Evolutionary conservation across 2,329 filamentous ascomycete genomes (phyloP), one percentile per base, ranked within the genome.

Genomic region (Plectosphaerella cucumerina): DNA sequence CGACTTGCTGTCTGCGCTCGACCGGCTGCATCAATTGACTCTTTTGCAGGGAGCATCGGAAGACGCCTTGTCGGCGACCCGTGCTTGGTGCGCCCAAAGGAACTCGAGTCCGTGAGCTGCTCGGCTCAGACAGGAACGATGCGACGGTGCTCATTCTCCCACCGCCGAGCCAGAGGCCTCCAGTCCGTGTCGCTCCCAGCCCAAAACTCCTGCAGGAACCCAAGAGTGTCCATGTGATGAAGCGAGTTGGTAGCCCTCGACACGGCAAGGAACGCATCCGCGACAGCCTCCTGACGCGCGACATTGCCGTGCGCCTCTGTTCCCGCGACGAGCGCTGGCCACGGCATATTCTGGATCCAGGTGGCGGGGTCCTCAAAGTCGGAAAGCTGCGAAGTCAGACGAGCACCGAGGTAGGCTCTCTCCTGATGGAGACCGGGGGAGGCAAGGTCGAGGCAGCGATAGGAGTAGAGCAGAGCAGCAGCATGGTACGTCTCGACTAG

Each of bases 401-500:
- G 58, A 5, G 35, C 44, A 26, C 54, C 49, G 2, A 57, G 53
- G 5, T 58, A 41, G 6, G 37, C 41, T 50, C 58, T 53, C 23
- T 63, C 59, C 0, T 22, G 18, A 53, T 49, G n/a, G 17, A 17
- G 10, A 20, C 39, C 4, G 39, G 39, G 9, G 1, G 44, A 48
- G 12, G 56, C 50, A 46, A 57, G 49, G 9, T 58, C 59, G 11
- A 65, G 48, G 48, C 63, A 63, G 23, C 59, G 58, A 31, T 59
- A 62, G 2, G 59, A 55, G 48, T 64, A 65, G 8, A 65, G 49
- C 1, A 65, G 47, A 6, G 57, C 63, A 6, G 62, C 56, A 21
- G 63, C 55, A 47, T 65, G 60, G 26, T 65, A 62, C 6, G 60
- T 56, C 21, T 64, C 62, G 11, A 64, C 63, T 14, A 65, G 49